Percentiles rank a stretch among this genome's conserved stretches.
These are phyloP conservation scores for Malassezia furfur DNA, from an alignment of 1,284 basidiomycete species.

Conservation along the genomic window DNA sequence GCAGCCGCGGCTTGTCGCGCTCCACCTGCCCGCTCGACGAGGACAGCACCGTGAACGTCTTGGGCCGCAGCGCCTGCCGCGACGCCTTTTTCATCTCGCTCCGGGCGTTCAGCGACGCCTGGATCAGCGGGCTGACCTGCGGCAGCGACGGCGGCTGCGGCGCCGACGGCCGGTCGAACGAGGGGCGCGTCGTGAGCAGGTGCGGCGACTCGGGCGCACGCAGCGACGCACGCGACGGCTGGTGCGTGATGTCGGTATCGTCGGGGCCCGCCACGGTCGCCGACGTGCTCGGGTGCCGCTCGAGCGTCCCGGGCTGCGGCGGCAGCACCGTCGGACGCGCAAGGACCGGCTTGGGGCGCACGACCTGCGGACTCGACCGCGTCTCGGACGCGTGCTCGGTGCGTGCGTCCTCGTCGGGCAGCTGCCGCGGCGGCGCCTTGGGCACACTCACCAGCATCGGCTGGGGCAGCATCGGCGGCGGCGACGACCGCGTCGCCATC, in stretches of 20 bases:
- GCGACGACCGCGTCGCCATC: neutral
- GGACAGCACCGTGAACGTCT: conserved; percentile 45
- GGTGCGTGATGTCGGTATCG: neutral
- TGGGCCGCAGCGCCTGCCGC: conserved; percentile 41
- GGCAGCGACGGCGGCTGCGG: conserved; percentile 41
- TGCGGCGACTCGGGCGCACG: conserved; percentile 22
- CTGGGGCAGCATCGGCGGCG: neutral
- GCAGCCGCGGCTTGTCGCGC: conserved; percentile 26
- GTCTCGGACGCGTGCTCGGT: neutral
- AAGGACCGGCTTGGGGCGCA: conserved; percentile 16
- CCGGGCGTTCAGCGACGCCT: conserved; percentile 43
- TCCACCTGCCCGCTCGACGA: conserved; percentile 21
- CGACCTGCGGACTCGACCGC: conserved; percentile 8
- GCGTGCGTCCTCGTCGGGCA: conserved; percentile 2
- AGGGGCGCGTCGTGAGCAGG: conserved; percentile 12
- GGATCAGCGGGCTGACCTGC: conserved; percentile 44
- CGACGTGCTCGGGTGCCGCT: neutral
- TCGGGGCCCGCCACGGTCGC: too few species aligned
- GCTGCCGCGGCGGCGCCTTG: conserved; percentile 11
- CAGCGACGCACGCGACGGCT: neutral
- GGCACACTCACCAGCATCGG: conserved; percentile 4
- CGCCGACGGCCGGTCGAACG: conserved; percentile 13
- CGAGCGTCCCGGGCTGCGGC: neutral
- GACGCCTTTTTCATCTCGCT: conserved; percentile 35
- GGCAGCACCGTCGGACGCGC: neutral